Evolutionary conservation across 2,329 filamentous ascomycete genomes (phyloP), one percentile per base, ranked within the genome.

Genomic region (Eutypa lata): DNA sequence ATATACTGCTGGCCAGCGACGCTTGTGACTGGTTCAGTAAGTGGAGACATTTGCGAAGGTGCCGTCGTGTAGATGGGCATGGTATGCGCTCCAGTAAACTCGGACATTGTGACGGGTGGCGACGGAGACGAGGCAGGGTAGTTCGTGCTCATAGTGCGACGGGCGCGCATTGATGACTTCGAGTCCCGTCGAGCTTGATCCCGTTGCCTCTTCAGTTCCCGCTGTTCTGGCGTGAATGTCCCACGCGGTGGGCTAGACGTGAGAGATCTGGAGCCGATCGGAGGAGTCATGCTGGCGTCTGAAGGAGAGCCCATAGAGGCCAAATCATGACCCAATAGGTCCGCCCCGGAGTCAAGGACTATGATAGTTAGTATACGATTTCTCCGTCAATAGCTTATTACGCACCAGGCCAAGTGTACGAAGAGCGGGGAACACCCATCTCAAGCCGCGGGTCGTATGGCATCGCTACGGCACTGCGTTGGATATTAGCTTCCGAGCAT

Each of bases 161-260:
- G 76, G 47, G 78, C 72, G 53, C 82, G 76, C 8, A 70, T 66
- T 3, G 76, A 73, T 16, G 79, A 66, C 64, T 86, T 86, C 7
- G 79, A 78, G 58, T 83, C 80, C 59, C 83, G 75, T 53, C 84
- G 78, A 44, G 75, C 79, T 59, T 79, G 80, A 58, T 86, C 82
- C 55, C 78, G 76, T 61, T 86, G 82, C 53, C 82, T 76, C 70
- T 83, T 86, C 42, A 86, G 65, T 62, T 84, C 82, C 57, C 83
- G 78, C 65, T 86, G 82, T 64, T 86, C 82, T 7, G 80, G 72
- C 6, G 81, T 82, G 63, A 85, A 73, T 37, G 71, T 72, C 45
- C 71, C 70, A 56, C 78, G 76, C 6, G 82, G 80, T 24, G 83
- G 82, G 68, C 83, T 87, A 21, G 77, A 78, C 38, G 82, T 83